Evolutionary conservation across 2,329 filamentous ascomycete genomes (phyloP).

Genomic region (Cladosporium oxysporum): DNA sequence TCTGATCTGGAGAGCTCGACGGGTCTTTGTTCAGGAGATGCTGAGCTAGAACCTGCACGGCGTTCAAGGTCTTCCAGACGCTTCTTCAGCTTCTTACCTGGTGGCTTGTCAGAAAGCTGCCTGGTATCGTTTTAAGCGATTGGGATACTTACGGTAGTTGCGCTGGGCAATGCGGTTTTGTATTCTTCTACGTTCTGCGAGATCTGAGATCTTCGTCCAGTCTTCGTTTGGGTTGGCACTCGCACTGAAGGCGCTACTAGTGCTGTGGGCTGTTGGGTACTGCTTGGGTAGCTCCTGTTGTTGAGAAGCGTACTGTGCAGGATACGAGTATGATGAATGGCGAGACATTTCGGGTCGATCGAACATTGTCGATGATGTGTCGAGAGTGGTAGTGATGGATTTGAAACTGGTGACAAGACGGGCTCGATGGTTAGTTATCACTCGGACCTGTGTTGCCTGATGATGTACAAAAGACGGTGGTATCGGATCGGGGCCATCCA

Average conservation of each 20-base stretch:
- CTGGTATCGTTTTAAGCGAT: neutral
- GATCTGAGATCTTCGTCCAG: slow-evolving; percentile 98
- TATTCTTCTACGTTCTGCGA: slow-evolving; percentile 89
- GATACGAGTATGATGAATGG: slow-evolving; percentile 48
- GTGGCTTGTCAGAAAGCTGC: neutral
- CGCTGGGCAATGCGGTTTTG: slow-evolving; percentile 97
- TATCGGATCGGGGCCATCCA: slow-evolving; percentile 13
- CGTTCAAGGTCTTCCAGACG: slow-evolving; percentile 82
- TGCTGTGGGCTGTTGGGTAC: slow-evolving; percentile 71
- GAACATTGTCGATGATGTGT: slow-evolving; percentile 27
- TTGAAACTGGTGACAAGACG: neutral
- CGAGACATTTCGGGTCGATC: slow-evolving; percentile 44
- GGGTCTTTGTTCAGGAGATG: slow-evolving; percentile 60
- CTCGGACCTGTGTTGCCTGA: neutral
- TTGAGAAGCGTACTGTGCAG: slow-evolving; percentile 38
- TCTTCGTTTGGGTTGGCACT: slow-evolving; percentile 96
- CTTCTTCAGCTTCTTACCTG: slow-evolving; percentile 91
- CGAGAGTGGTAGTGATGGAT: neutral
- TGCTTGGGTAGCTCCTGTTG: slow-evolving; percentile 54
- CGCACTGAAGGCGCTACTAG: slow-evolving; percentile 91
- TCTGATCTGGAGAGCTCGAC: slow-evolving; percentile 51
- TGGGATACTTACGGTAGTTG: slow-evolving; percentile 76
- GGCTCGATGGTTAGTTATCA: neutral
- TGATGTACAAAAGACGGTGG: slow-evolving; percentile 4
- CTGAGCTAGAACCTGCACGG: slow-evolving; percentile 66